Evolutionary conservation across 345 rosid species (phyloP), one percentile per base, ranked within the genome.

Genomic region (Adansonia digitata): DNA sequence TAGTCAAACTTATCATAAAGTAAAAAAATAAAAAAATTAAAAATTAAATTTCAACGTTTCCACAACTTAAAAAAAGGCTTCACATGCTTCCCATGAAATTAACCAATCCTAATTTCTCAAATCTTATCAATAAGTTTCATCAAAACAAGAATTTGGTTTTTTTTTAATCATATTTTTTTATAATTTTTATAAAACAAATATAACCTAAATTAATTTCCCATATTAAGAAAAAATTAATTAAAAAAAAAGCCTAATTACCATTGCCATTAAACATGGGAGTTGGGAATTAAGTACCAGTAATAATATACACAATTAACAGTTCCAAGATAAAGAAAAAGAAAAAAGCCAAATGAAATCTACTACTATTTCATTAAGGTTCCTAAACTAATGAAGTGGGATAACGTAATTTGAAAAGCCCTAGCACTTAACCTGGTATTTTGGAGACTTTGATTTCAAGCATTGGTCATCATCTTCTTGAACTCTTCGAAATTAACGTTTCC

Each of bases 401-500:
- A 57, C 7, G 7, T 4, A 12, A 57, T 12, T 11, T 4, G 7
- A 31, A 34, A 35, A 63, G 24, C 20, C 27, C 51, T 66, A 66
- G 22, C 46, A 17, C 39, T 18, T 51, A 18, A 49, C 55, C 55
- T 49, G 55, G 17, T 4, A 3, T 17, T 42, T 40, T 40, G 15
- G 0, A 24, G 22, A 20, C 0, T 46, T 27, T 29, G 4, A 0
- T 4, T 13, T 74, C 61, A 62, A 17, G 35, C 61, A 13, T 74
- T 9, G 31, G 84, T 63, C 98, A 94, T 94, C 98, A 94, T 94
- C 85, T 61, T 71, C 89, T 91, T 92, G 40, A 94, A 94, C 93
- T 94, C 98, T 76, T 92, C 91, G 51, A 94, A 94, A 57, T 94
- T 91, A 57, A 94, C 98, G 52, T 81, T 84, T 37, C 97, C 98